Conservation (phyloP, 768 basidiomycete species). For the Boletellus ananas region DNA sequence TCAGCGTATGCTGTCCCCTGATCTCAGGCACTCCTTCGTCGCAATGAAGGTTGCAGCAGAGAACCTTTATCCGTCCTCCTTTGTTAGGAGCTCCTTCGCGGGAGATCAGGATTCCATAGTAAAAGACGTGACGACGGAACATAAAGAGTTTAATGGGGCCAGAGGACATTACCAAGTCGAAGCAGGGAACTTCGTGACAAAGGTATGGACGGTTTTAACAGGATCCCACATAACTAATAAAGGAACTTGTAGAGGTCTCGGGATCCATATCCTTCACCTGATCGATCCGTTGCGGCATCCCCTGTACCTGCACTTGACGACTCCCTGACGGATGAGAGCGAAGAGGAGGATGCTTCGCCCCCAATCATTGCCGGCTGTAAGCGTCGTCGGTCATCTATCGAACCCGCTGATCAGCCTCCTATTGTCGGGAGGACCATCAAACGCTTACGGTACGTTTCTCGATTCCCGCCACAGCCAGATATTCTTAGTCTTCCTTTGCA, state of each 20-base stretch:
- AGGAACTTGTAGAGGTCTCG: background rate
- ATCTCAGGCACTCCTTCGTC: constrained; percentile 25
- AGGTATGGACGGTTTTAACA: constrained; percentile 2
- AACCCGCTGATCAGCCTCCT: background rate
- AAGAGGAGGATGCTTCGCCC: constrained; percentile 8
- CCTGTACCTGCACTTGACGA: constrained; percentile 9
- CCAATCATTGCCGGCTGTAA: constrained; percentile 20
- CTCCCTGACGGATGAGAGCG: constrained; percentile 11
- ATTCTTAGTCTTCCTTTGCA: background rate
- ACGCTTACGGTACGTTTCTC: constrained; percentile 20
- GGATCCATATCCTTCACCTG: constrained; percentile 18
- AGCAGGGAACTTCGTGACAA: background rate
- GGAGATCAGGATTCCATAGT: constrained; percentile 28
- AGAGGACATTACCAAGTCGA: background rate
- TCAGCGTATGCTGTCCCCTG: constrained; percentile 3
- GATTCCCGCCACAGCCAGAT: accelerated
- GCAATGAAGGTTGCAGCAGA: constrained; percentile 31
- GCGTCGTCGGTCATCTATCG: constrained; percentile 11
- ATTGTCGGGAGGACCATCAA: constrained; percentile 10
- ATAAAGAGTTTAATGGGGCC: background rate
- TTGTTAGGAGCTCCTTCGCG: constrained; percentile 28
- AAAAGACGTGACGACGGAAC: constrained; percentile 24
- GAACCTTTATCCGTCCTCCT: constrained; percentile 27
- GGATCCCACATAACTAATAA: background rate
- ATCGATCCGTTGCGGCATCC: constrained; percentile 1